Base-by-base conservation (phyloP, 805 yeast genomes). In the Barnettozyma pratensis region DNA sequence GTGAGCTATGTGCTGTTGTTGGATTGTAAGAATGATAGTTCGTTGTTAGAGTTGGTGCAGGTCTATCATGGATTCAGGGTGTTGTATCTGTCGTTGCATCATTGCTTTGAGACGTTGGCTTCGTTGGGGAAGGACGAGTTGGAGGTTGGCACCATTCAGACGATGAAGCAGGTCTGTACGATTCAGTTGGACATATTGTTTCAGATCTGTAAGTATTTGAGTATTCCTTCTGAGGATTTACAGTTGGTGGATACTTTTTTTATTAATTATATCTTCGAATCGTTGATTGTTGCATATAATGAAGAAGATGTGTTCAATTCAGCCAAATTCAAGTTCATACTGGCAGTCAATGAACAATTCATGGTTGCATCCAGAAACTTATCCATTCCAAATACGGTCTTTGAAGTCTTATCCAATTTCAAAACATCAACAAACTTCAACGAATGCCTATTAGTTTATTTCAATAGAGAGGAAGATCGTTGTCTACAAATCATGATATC, bases 291-390 rank as follows among this genome's bases (percentile, higher is more conserved):
- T 0, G 73, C 74, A 7, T 64, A 71, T 2, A 69, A 72, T 25
- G 75, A 75, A 8, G 79, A 75, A 41, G 83, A 84, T 60, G 75
- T 80, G 42, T 74, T 73, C 53, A 84, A 81, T 59, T 80, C 79
- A 52, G 78, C 87, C 37, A 81, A 84, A 52, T 82, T 90, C 69
- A 83, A 81, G 58, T 68, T 87, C 12, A 64, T 91, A 10, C 69
- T 91, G 37, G 82, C 89, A 1, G 69, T 91, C 28, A 91, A 91
- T 65, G 97, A 91, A 62, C 97, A 91, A 65, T 91, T 80, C 65
- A 80, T 91, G 83, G 84, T 88, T 37, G 68, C 79, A 52, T 71
- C 55, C 58, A 73, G 63, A 37, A 48, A 51, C 3, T 25, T 40
- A 14, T 32, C 44, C 10, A 54, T 70, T 28, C 62, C 62, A 40